Evolutionary conservation across 768 basidiomycete species (phyloP).

Genomic region (Termitomyces heimii): DNA sequence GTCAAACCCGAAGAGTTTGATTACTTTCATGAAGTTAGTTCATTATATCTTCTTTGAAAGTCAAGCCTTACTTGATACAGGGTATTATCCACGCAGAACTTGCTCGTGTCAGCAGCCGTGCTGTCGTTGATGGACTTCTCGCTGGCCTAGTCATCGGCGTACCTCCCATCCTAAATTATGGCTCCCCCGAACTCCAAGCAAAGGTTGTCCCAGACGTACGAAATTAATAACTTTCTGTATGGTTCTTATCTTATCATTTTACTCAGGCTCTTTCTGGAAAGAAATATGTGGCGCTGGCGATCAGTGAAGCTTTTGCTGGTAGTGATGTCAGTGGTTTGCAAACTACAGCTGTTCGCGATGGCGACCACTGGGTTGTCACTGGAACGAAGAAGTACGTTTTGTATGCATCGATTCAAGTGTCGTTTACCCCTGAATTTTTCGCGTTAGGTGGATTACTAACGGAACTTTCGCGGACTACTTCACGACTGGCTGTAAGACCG

Average conservation of each 20-base stretch:
- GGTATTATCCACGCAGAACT: constrained; percentile 80
- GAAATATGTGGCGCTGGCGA: constrained; percentile 85
- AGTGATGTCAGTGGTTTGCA: constrained; percentile 81
- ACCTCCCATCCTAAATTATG: constrained; percentile 87
- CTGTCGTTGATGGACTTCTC: constrained; percentile 82
- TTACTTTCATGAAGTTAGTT: constrained; percentile 85
- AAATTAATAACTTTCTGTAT: neutral
- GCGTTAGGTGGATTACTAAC: constrained; percentile 80
- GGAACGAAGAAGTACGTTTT: constrained; percentile 82
- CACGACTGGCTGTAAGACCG: constrained; percentile 71
- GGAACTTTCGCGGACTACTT: constrained; percentile 83
- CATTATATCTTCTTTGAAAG: too few species aligned
- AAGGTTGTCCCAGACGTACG: constrained; percentile 66
- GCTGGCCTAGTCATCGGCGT: constrained; percentile 83
- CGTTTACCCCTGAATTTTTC: neutral
- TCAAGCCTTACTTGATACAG: constrained; percentile 24
- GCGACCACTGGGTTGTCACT: constrained; percentile 81
- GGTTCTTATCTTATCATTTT: neutral
- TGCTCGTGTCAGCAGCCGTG: constrained; percentile 76
- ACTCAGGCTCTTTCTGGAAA: constrained; percentile 52
- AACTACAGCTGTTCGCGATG: constrained; percentile 82
- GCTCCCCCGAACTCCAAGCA: constrained; percentile 63
- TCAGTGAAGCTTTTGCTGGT: constrained; percentile 91
- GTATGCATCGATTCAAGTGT: neutral
- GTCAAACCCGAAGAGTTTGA: constrained; percentile 83